A percentile compares a stretch with the other conserved stretches of the same genome.
Evolutionary conservation across 495 filamentous ascomycete species (phyloP).

Genomic region (Endocarpon pusillum): DNA sequence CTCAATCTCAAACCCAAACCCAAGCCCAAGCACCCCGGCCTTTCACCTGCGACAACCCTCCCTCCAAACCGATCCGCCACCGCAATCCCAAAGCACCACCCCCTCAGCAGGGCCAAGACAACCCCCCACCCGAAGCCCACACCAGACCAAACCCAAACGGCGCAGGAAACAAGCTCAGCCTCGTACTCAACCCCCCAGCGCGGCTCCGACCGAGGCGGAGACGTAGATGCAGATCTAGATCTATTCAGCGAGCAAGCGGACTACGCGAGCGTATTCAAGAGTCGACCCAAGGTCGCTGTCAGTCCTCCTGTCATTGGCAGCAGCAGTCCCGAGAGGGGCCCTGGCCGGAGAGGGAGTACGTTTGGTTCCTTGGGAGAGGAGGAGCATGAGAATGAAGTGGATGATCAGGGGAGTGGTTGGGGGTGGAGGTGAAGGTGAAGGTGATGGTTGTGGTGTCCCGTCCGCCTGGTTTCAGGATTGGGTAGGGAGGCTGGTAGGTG

Average conservation of each 20-base stretch:
- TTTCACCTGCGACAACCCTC: slow-evolving; percentile 14
- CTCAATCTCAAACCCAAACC: too few species aligned
- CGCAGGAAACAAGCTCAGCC: too few species aligned
- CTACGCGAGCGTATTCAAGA: slow-evolving; percentile 75
- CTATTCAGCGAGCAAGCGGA: slow-evolving; percentile 52
- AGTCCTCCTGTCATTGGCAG: slow-evolving; percentile 34
- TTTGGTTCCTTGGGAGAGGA: background rate
- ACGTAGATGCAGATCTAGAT: too few species aligned
- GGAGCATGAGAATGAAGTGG: background rate
- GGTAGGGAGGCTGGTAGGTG: too few species aligned
- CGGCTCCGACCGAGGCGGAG: too few species aligned
- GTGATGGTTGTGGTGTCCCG: background rate
- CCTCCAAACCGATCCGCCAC: slow-evolving; percentile 22
- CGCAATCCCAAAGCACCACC: slow-evolving; percentile 34
- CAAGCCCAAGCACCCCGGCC: too few species aligned
- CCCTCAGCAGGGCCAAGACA: slow-evolving; percentile 45
- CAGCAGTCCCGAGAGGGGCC: slow-evolving; percentile 1
- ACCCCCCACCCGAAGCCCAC: slow-evolving; percentile 27
- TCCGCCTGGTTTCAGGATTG: too few species aligned
- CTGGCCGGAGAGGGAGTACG: too few species aligned
- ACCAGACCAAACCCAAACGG: too few species aligned
- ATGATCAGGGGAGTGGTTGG: too few species aligned
- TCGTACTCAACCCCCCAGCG: too few species aligned
- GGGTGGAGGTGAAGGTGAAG: background rate
- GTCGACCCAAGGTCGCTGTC: slow-evolving; percentile 56